Conservation (phyloP, 306 rosid species). For the Vicia villosa region DNA sequence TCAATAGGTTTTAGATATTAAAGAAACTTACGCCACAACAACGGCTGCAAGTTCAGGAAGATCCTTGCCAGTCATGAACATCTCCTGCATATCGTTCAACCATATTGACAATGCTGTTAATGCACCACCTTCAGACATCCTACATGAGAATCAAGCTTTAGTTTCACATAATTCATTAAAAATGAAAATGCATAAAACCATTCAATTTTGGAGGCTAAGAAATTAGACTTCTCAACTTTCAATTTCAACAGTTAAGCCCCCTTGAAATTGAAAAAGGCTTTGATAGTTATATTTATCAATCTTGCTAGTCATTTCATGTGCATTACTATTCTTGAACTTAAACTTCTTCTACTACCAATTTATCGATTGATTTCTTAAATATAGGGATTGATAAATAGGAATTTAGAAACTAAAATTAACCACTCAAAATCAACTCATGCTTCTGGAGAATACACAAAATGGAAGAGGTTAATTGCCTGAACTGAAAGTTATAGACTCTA, state of each 20-base stretch:
- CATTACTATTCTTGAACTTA: constrained; percentile 3
- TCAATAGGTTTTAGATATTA: constrained; percentile 25
- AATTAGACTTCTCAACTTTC: constrained; percentile 10
- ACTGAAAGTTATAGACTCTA: constrained; percentile 20
- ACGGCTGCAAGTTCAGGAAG: constrained; percentile 87
- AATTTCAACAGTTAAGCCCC: constrained; percentile 1
- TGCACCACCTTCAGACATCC: constrained; percentile 97
- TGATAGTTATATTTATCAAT: constrained; percentile 12
- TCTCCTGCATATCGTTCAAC: constrained; percentile 75
- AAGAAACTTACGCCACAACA: constrained; percentile 76
- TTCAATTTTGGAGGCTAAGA: constrained; percentile 18
- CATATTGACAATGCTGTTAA: constrained; percentile 85
- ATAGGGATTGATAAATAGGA: constrained; percentile 17
- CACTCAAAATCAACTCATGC: constrained; percentile 4
- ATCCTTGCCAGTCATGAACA: constrained; percentile 61
- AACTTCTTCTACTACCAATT: constrained; percentile 20
- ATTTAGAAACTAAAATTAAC: constrained; percentile 20
- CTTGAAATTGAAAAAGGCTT: constrained; percentile 23
- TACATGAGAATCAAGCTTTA: constrained; percentile 45
- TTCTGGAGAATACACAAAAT: constrained; percentile 16
- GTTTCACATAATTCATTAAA: constrained; percentile 27
- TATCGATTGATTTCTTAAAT: not conserved
- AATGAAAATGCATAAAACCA: constrained; percentile 11
- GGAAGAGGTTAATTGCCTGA: constrained; percentile 26
- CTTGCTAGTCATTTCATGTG: constrained; percentile 20